Conservation (phyloP, 1,284 basidiomycete species). For the Bjerkandera adusta region DNA sequence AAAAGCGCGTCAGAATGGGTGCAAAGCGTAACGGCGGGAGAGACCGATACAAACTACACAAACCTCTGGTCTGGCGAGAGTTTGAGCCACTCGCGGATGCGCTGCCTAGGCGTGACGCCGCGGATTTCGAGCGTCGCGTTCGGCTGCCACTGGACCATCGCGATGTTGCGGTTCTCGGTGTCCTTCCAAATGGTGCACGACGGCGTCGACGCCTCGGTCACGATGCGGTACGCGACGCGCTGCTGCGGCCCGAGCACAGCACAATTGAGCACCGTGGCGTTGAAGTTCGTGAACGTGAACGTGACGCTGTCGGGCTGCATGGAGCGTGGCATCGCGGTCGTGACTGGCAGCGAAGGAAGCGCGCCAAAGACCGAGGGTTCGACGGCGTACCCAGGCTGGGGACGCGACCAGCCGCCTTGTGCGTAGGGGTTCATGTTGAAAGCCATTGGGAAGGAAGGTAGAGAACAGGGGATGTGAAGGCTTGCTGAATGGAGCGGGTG, state of each 20-base stretch:
- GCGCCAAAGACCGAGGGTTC: slow-evolving; percentile 57
- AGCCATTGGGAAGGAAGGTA: slow-evolving; percentile 11
- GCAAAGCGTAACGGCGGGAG: neutral
- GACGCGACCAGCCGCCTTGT: slow-evolving; percentile 24
- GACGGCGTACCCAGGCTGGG: slow-evolving; percentile 15
- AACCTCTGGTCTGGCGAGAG: slow-evolving; percentile 52
- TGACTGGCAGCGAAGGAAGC: slow-evolving; percentile 47
- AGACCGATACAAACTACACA: slow-evolving; percentile 20
- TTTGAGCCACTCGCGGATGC: slow-evolving; percentile 52
- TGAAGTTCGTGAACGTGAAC: slow-evolving; percentile 51
- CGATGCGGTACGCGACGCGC: slow-evolving; percentile 29
- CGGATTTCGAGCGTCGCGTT: slow-evolving; percentile 56
- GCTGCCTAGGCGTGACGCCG: slow-evolving; percentile 44
- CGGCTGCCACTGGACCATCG: slow-evolving; percentile 58
- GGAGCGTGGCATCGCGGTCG: slow-evolving; percentile 23
- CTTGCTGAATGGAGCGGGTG: neutral
- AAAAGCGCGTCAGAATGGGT: neutral
- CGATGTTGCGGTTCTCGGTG: slow-evolving; percentile 44
- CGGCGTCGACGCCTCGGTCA: slow-evolving; percentile 46
- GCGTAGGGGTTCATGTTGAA: slow-evolving; percentile 30
- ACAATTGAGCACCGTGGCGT: slow-evolving; percentile 51
- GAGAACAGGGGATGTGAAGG: slow-evolving; percentile 2
- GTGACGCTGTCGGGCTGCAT: slow-evolving; percentile 37
- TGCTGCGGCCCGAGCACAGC: slow-evolving; percentile 45
- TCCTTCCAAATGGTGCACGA: slow-evolving; percentile 56